Evolutionary conservation across 257 asterid species (phyloP), one percentile per base, ranked within the genome.

Genomic region (Solanum microdontum): DNA sequence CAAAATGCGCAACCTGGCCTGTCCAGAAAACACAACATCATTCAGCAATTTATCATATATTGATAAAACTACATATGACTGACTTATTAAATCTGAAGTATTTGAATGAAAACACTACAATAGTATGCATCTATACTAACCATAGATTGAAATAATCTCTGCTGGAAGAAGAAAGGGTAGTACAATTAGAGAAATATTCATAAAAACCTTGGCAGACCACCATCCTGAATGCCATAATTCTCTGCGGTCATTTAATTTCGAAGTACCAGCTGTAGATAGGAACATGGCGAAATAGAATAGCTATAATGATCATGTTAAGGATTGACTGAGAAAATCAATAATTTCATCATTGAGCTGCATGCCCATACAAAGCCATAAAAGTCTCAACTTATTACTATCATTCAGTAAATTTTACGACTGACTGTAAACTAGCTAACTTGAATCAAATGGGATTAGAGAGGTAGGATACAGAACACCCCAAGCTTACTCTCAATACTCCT

Each of bases 1-100:
- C 94, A 87, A 92, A 92, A 89, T 91, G 94, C 14, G 94, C 94
- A 76, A 92, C 69, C 79, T 91, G 88, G 55, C 93, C 94, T 92
- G 91, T 84, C 66, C 86, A n/a, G n/a, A 76, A 40, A 13, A 73
- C 26, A 88, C 45, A 85, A 85, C 40, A 88, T 2, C 36, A 23
- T 45, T 80, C 26, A 43, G 66, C 24, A 43, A 48, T 28, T 17
- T 40, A n/a, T 36, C 82, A 74, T 9, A 74, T 34, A 68, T 3
- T 68, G 48, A 39, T 76, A 12, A 76, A 39, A 39, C n/a, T 77
- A 43, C 48, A 82, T 82, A 39, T 83, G 82, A 51, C 39, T 62
- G 75, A 34, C 28, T 37, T 80, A 19, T 12, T 17, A 34, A 85
- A 40, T 28, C 30, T 15, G 69, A 43, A 86, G 40, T 28, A 58